A percentile compares a stretch with the other conserved stretches of the same genome.
Evolutionary conservation across 176 grass and related monocot species (phyloP).

Genomic region (Canna indica): DNA sequence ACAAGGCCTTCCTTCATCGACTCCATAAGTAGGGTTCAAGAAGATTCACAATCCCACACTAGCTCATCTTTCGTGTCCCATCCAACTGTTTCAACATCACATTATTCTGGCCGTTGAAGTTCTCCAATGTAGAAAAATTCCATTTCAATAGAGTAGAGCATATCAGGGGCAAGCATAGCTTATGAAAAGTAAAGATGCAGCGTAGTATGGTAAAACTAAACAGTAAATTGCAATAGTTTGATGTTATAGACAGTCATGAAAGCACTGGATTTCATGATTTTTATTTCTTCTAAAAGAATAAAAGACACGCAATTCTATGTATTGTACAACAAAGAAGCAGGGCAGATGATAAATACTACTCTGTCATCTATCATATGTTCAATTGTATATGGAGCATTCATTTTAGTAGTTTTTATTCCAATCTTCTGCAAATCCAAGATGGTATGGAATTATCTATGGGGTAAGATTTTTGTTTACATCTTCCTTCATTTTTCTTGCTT

Average conservation of each 20-base stretch:
- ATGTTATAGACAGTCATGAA: no score
- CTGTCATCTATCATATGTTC: no score
- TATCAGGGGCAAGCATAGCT: no score
- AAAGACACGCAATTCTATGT: background rate
- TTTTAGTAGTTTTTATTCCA: background rate
- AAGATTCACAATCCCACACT: slow-evolving; percentile 34
- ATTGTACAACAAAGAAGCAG: background rate
- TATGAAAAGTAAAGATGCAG: no score
- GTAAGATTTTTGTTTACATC: no score
- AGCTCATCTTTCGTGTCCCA: slow-evolving; percentile 53
- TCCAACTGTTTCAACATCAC: slow-evolving; percentile 40
- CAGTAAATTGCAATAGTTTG: no score
- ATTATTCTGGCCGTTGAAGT: slow-evolving; percentile 43
- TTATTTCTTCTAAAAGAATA: background rate
- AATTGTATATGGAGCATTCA: background rate
- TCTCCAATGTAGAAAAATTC: background rate
- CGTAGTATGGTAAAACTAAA: no score
- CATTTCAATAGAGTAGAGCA: background rate
- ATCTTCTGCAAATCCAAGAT: no score
- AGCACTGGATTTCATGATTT: no score
- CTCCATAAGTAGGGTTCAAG: slow-evolving; percentile 39
- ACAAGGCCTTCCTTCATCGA: slow-evolving; percentile 69
- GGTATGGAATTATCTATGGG: no score
- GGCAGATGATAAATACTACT: background rate
- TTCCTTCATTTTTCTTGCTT: background rate